phyloP scores from a whole-genome alignment of 495 filamentous ascomycete species.

The Aspergillus asperescens region DNA sequence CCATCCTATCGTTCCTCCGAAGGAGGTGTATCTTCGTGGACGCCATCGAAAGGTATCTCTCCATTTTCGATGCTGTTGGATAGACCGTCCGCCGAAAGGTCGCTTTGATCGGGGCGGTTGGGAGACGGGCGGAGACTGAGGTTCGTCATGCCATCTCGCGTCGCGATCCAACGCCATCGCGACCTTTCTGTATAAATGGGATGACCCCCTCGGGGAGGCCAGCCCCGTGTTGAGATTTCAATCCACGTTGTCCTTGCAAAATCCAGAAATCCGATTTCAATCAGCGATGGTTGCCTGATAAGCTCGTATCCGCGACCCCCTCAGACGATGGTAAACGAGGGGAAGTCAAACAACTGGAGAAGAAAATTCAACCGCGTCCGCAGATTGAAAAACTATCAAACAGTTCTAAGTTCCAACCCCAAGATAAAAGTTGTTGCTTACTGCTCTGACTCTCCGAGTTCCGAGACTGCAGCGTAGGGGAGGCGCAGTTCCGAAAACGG shows the following conservation, averaged over 20 bases:
- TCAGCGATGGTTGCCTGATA: constrained; percentile 15
- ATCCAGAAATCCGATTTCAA: background rate
- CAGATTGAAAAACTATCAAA: background rate
- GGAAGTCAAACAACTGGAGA: background rate
- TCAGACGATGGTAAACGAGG: background rate
- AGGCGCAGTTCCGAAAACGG: constrained; percentile 16
- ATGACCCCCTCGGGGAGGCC: constrained; percentile 48
- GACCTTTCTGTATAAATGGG: constrained; percentile 28
- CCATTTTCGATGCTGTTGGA: constrained; percentile 21
- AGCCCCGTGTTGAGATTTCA: constrained; percentile 37
- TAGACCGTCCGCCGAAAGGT: constrained; percentile 9
- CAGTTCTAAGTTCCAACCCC: background rate
- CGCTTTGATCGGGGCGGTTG: constrained; percentile 9
- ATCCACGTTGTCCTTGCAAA: constrained; percentile 38
- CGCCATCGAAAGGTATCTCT: constrained; percentile 22
- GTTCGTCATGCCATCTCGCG: constrained; percentile 20
- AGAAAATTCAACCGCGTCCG: background rate
- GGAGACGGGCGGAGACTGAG: constrained; percentile 6
- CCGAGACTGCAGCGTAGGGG: constrained; percentile 15
- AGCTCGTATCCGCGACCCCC: constrained; percentile 10
- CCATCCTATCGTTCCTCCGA: constrained; percentile 9
- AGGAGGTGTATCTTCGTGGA: constrained; percentile 16
- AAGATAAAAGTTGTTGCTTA: constrained; percentile 13
- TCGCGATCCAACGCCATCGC: constrained; percentile 31
- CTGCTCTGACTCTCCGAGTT: constrained; percentile 13